Conservation (phyloP, 2,329 filamentous ascomycete species). For the Rhexocercosporidium sp. region DNA sequence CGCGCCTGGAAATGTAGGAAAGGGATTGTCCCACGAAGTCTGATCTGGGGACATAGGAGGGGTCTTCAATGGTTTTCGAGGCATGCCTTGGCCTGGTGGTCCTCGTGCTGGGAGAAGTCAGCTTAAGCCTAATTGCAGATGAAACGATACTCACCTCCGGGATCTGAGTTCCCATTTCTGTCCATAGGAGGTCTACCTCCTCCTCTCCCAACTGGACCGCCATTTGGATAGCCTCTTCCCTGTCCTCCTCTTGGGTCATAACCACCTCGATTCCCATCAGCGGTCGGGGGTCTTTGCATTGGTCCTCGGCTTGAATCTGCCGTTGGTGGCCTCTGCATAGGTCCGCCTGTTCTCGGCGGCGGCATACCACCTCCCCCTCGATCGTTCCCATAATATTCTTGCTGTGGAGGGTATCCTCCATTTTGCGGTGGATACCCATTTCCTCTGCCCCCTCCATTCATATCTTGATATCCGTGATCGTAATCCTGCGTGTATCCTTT, state of each 20-base stretch:
- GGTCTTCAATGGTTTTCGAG: slow-evolving; percentile 38
- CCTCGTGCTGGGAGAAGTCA: slow-evolving; percentile 32
- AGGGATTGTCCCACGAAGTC: slow-evolving; percentile 54
- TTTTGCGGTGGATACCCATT: slow-evolving; percentile 38
- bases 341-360: slow-evolving; percentile 30
- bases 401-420: slow-evolving; percentile 37
- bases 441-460: slow-evolving; percentile 38
- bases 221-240: slow-evolving; percentile 39
- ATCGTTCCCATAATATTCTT: slow-evolving; percentile 39
- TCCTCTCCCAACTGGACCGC: slow-evolving; percentile 33
- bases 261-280: slow-evolving; percentile 33
- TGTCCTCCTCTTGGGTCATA: slow-evolving; percentile 35
- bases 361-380: slow-evolving; percentile 33
- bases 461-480: slow-evolving; percentile 36
- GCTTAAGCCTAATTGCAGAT: slow-evolving; percentile 11
- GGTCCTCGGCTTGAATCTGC: slow-evolving; percentile 32
- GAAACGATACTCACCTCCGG: slow-evolving; percentile 39
- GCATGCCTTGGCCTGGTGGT: slow-evolving; percentile 16
- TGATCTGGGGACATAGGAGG: slow-evolving; percentile 46
- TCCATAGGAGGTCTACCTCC: slow-evolving; percentile 37
- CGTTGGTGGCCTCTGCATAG: slow-evolving; percentile 38
- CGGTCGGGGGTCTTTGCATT: slow-evolving; percentile 38
- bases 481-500: slow-evolving; percentile 37
- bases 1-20: slow-evolving; percentile 50
- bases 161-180: slow-evolving; percentile 33